Base-by-base conservation (phyloP, 2,329 filamentous ascomycete species). In the Calonectria pauciramosa region DNA sequence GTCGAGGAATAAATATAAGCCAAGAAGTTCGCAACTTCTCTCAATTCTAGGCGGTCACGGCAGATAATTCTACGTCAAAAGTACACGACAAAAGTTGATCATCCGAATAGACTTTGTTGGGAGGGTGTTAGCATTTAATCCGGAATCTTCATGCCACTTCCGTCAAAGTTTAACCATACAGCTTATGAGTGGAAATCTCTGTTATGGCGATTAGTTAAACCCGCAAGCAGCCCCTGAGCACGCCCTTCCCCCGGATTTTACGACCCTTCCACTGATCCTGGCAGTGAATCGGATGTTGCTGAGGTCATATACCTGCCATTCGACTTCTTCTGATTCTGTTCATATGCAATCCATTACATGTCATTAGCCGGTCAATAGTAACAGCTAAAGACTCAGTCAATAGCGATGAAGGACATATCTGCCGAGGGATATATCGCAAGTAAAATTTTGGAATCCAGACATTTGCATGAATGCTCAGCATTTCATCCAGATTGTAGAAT, bases 271-370 rank as follows among this genome's bases (percentile, higher is more conserved):
- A n/a, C 18, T 8, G 10, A 28, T 9, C 16, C 28, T n/a, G 3
- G 13, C 3, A 41, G 10, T 41, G 36, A 14, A 41, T 41, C 3
- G 36, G 18, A 41, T 41, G 1, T 41, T 18, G 3, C 32, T n/a
- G 10, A 59, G n/a, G 54, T 36, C 54, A 59, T 16, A 36, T 16
- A 41, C 11, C 2, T 41, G 5, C 11, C 34, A 6, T 56, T 56
- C 30, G 30, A 34, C 34, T 34, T 34, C 52, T 34, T 34, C n/a
- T 30, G 2, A n/a, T 9, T 1, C 7, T 23, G 4, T 7, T 3
- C 1, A 28, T 8, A 23, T 6, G 4, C 9, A 0, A 2, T 34
- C 18, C 5, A 5, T 11, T 16, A 23, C 18, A 0, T 16, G 6
- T 34, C 11, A 14, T 36, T 4, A 2, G 11, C 6, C 14, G 36